These are phyloP conservation scores for Xylaria sp. DNA, from an alignment of 2,329 filamentous ascomycete species.

Conservation along the genomic window DNA sequence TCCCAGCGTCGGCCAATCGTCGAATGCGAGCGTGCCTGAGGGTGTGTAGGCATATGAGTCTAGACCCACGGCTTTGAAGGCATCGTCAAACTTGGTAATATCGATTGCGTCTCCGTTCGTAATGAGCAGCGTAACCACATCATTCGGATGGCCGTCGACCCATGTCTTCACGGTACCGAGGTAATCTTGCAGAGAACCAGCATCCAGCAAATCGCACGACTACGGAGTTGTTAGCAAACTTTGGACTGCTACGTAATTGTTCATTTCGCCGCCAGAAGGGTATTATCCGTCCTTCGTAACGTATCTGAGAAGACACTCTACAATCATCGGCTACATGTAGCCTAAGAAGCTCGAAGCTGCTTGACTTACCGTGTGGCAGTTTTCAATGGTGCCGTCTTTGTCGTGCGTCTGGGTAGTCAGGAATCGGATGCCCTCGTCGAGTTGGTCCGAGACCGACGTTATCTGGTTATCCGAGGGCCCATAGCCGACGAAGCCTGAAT, in stretches of 20 bases:
- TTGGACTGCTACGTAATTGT: neutral
- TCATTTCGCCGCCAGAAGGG: neutral
- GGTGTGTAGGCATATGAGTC: constrained; percentile 67
- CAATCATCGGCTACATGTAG: neutral
- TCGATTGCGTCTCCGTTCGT: constrained; percentile 70
- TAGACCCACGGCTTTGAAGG: constrained; percentile 67
- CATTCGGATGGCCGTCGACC: constrained; percentile 67
- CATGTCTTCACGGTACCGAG: constrained; percentile 68
- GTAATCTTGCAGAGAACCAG: constrained; percentile 65
- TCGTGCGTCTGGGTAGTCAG: constrained; percentile 73
- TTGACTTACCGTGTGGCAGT: constrained; percentile 68
- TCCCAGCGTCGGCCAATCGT: constrained; percentile 76
- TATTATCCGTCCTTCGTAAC: neutral
- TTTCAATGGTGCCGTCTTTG: constrained; percentile 61
- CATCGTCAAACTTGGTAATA: constrained; percentile 64
- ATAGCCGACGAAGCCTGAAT: constrained; percentile 71
- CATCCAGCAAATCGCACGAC: constrained; percentile 68
- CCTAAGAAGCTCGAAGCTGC: neutral
- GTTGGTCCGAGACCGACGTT: constrained; percentile 66
- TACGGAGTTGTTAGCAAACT: constrained; percentile 17
- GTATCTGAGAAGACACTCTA: neutral
- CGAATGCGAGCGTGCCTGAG: constrained; percentile 52
- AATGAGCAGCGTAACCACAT: constrained; percentile 71
- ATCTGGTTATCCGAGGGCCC: constrained; percentile 69
- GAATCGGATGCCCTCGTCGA: constrained; percentile 71